Evolutionary conservation across 2,329 filamentous ascomycete genomes (phyloP), one percentile per base, ranked within the genome.

Genomic region (Lachnellula hyalina): DNA sequence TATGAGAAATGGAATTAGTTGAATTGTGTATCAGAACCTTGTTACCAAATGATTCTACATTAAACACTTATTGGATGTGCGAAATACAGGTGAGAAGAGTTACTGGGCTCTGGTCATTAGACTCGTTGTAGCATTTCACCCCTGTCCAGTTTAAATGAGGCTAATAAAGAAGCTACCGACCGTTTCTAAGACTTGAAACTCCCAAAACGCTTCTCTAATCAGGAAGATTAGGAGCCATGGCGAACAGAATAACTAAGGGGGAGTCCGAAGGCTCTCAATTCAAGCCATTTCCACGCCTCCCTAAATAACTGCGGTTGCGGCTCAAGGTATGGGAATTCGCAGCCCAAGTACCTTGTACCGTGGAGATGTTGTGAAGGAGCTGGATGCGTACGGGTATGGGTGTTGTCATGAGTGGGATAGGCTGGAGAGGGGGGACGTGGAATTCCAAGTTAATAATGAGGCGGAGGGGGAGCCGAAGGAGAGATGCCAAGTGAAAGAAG

Each of bases 1-100:
- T 51, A 14, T 50, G 21, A 52, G 46, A 15, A 59, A 57, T 53
- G 57, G 54, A 59, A 52, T 57, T 47, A 21, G 12, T 35, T 45
- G 12, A 41, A 21, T 28, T 21, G n/a, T 48, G 15, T n/a, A 48
- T 17, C 34, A 15, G 11, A 48, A 21, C 28, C 14, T 4, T 21
- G 11, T 4, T 12, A 21, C 41, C 4, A 21, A 9, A 25, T 25
- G 11, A 9, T 21, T 44, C 2, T 21, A 44, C 15, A 12, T 19
- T 5, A 23, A 23, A 5, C n/a, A 44, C 41, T 3, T 21, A 12
- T 19, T 44, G 41, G 21, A 15, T 21, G 19, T 19, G n/a, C 21
- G 11, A 41, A 41, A 3, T 2, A 7, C 17, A 41, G 12, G 8
- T 15, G 38, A 7, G 12, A 3, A 40, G 38, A 17, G 17, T 11